Evolutionary conservation across 306 rosid genomes (phyloP), one percentile per base, ranked within the genome.

Genomic region (Potentilla sterilis): DNA sequence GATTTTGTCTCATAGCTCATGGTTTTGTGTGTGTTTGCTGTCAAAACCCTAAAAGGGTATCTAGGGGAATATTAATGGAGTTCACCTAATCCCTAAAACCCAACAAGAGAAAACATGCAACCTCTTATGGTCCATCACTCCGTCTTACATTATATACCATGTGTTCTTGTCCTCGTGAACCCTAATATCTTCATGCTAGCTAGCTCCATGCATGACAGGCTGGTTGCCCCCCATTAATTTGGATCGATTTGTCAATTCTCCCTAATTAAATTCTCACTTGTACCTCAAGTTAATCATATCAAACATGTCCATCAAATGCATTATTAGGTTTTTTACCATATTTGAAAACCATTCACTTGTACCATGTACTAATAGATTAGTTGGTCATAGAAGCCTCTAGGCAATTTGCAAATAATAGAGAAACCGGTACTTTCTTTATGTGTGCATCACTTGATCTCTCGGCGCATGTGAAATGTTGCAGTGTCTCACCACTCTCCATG

Each of bases 81-180:
- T 16, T 19, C 69, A 74, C 58, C 77, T 3, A 59, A 59, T 28
- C 57, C 61, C 57, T 58, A 28, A 74, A 28, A 16, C 55, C 32
- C 46, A 73, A 58, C 69, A 32, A 59, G 48, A 32, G 58, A 49
- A 41, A 28, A 46, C 18, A 24, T 22, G 55, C 67, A 42, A 38
- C 77, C 67, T 42, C 44, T 41, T 41, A 42, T 24, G 19, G 52
- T 73, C 67, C 75, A 5, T 15, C 28, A 28, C 28, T 28, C 28
- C 28, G 28, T 28, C 28, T 65, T 5, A 13, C 40, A 69, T 69
- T 42, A 32, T 37, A 3, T 43, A 28, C 37, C 77, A 74, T 74
- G 77, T 28, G 77, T 59, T 28, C 9, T 16, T 59, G 69, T 73
- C 54, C 67, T 16, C 28, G 13, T 47, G 51, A 47, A 47, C 51